Evolutionary conservation across 2,329 filamentous ascomycete genomes (phyloP).

Genomic region (Fusarium robinianum): DNA sequence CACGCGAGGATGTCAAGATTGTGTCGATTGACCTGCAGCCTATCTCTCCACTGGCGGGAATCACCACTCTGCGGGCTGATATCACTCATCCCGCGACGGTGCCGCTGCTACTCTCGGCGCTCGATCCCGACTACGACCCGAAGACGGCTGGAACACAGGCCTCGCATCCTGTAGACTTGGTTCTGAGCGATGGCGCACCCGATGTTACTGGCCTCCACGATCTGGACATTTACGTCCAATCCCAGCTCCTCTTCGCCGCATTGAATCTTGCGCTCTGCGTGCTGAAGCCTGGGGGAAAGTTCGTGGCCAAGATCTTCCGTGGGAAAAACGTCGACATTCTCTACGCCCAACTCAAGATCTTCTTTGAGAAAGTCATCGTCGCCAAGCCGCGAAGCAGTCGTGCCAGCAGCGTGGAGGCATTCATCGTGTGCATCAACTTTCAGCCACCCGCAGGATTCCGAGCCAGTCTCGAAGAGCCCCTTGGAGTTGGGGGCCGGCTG

Average conservation of each 20-base stretch:
- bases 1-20: constrained; percentile 80
- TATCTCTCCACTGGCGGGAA: constrained; percentile 90
- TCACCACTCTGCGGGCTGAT: constrained; percentile 89
- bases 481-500: constrained; percentile 66
- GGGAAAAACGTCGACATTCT: constrained; percentile 94
- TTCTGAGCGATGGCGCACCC: constrained; percentile 92
- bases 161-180: constrained; percentile 83
- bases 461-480: constrained; percentile 74
- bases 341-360: constrained; percentile 89
- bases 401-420: constrained; percentile 96
- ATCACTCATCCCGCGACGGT: constrained; percentile 98
- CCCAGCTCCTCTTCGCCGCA: constrained; percentile 90
- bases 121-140: constrained; percentile 72
- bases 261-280: constrained; percentile 93
- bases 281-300: constrained; percentile 88
- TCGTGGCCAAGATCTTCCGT: constrained; percentile 97
- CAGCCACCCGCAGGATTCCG: constrained; percentile 75
- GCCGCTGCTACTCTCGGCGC: constrained; percentile 80
- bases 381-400: constrained; percentile 92
- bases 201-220: constrained; percentile 97
- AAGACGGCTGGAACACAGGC: constrained; percentile 52
- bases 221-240: constrained; percentile 97
- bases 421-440: constrained; percentile 93
- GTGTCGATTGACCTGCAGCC: constrained; percentile 95
- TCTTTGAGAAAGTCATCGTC: constrained; percentile 83